Base-by-base conservation (phyloP, 192 early-diverging fungal species). In the Gigaspora rosea region DNA sequence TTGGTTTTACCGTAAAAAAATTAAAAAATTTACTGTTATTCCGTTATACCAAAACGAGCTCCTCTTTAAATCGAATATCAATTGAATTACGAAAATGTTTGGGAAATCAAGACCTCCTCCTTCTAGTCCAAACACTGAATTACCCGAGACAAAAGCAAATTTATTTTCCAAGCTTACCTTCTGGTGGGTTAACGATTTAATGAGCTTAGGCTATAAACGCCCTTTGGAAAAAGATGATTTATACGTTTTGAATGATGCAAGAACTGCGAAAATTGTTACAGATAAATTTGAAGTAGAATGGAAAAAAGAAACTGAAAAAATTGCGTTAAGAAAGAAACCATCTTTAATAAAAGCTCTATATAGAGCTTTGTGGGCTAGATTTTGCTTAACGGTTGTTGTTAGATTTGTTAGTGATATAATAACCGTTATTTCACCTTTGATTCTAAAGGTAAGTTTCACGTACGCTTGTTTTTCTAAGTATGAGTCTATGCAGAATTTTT, bases 191-290 rank as follows among this genome's bases (percentile, higher is more conserved):
- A 86, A 85, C 74, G 90, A 85, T 2, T 77, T 87, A 81, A 87
- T 88, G 84, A 86, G 79, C 79, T 85, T 86, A n/a, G 94, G 89
- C 16, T 90, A 89, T 70, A 82, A 84, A 76, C 85, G 89, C 7
- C 85, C 90, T 2, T 79, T 92, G 8, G 87, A 92, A 75, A 87
- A 82, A 68, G 84, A 84, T n/a, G 88, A 93, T 78, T 61, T 93
- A 36, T 90, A 90, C 71, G 71, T 72, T 12, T 48, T 85, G 46
- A 81, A 76, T 18, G 84, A 85, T 48, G 46, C 48, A 32, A 69
- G 82, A 56, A 71, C 77, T 15, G 79, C 84, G 18, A 61, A 36
- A 57, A 79, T 82, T 56, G 4, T 85, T 9, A 57, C 67, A 2
- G 69, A 54, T 12, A 36, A 61, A 2, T 85, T 85, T 52, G 78